phyloP scores from a whole-genome alignment of 164 flowering plant genomes.

The Amborella trichopoda region DNA sequence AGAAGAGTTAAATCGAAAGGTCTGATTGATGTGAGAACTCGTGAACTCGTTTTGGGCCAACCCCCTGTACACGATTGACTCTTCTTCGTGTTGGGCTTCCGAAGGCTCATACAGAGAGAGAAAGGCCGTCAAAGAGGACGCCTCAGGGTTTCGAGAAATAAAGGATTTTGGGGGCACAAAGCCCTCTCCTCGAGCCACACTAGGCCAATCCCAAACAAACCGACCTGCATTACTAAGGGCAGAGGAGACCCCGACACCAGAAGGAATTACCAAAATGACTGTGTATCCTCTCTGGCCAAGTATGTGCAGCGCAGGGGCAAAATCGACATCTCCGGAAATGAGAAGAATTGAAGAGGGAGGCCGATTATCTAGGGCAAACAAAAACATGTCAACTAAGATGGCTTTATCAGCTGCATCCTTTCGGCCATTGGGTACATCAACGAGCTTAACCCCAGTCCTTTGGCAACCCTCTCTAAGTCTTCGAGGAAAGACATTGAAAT shows the following conservation, averaged over 20 bases:
- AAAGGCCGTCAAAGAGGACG: background rate
- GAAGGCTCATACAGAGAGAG: background rate
- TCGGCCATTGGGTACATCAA: constrained; percentile 95
- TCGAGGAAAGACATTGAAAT: constrained; percentile 86
- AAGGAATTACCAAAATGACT: constrained; percentile 78
- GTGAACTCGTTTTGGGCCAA: constrained; percentile 23
- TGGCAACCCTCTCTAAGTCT: constrained; percentile 93
- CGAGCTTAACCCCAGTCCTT: constrained; percentile 88
- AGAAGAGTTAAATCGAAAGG: constrained; percentile 19
- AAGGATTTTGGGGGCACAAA: constrained; percentile 49
- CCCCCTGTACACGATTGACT: constrained; percentile 65
- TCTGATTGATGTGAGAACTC: constrained; percentile 12
- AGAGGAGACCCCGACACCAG: constrained; percentile 73
- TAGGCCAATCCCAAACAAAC: constrained; percentile 96
- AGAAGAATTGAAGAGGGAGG: constrained; percentile 88
- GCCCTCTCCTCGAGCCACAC: constrained; percentile 90
- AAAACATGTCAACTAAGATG: constrained; percentile 88
- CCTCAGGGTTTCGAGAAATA: constrained; percentile 24
- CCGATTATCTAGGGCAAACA: constrained; percentile 92
- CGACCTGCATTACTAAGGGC: constrained; percentile 84
- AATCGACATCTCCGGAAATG: constrained; percentile 95
- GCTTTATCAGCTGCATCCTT: constrained; percentile 99
- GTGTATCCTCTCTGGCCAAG: constrained; percentile 96
- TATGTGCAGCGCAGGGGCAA: constrained; percentile 91
- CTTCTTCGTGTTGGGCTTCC: constrained; percentile 63